These are phyloP conservation scores for Fusarium abutilonis DNA, from an alignment of 2,329 filamentous ascomycete species.

Conservation along the genomic window DNA sequence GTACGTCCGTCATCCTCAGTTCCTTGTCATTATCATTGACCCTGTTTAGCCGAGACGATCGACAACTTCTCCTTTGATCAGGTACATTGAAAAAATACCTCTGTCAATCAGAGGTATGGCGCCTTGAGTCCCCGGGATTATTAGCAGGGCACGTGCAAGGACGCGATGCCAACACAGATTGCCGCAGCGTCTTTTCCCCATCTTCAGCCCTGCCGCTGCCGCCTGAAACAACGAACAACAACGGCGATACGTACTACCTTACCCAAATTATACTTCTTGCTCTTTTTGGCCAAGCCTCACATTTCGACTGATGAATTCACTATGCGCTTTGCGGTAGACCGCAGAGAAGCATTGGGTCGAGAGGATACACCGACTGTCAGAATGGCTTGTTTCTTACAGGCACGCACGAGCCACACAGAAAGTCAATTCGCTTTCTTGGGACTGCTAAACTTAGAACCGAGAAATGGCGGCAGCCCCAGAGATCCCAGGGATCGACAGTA, in stretches of 20 bases:
- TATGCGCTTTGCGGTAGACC: not conserved
- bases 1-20: not conserved
- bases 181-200: conserved; percentile 10
- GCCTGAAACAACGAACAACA: conserved; percentile 28
- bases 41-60: not conserved
- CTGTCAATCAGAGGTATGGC: conserved; percentile 11
- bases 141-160: conserved; percentile 4
- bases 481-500: conserved; percentile 27
- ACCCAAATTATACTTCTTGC: conserved; percentile 21
- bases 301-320: not conserved
- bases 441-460: conserved; percentile 35
- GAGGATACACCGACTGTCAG: not conserved
- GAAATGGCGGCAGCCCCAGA: conserved; percentile 2
- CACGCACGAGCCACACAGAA: conserved; percentile 35
- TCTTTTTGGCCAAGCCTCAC: conserved; percentile 7
- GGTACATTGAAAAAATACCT: not conserved
- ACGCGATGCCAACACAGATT: conserved; percentile 22
- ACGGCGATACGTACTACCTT: conserved; percentile 2
- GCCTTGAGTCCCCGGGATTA: conserved; percentile 4
- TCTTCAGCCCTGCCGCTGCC: conserved; percentile 30
- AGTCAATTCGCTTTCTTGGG: conserved; percentile 20
- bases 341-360: not conserved
- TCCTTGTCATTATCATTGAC: conserved; percentile 1
- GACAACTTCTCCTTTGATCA: conserved; percentile 11
- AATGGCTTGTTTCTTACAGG: conserved; percentile 2